phyloP scores from a whole-genome alignment of 2,329 filamentous ascomycete genomes.

The Penicillium palitans region DNA sequence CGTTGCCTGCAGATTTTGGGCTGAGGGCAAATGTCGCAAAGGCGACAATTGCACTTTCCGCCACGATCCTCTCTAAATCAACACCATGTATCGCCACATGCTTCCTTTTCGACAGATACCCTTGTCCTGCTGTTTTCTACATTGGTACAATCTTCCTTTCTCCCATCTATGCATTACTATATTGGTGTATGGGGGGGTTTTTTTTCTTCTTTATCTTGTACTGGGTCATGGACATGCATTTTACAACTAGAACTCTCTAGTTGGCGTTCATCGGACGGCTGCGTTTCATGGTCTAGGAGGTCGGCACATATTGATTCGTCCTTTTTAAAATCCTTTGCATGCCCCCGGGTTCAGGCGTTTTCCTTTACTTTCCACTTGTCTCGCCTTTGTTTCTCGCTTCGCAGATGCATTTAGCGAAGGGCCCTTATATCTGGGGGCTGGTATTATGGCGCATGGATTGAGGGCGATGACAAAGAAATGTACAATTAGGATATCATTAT shows the following conservation, averaged over 20 bases:
- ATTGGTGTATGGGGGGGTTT: not conserved
- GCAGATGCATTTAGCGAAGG: slow-evolving; percentile 7
- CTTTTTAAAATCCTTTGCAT: slow-evolving; percentile 8
- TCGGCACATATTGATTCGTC: slow-evolving; percentile 4
- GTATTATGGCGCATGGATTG: not conserved
- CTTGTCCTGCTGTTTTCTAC: not conserved
- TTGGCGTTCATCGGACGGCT: slow-evolving; percentile 10
- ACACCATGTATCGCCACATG: not conserved
- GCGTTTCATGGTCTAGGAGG: slow-evolving; percentile 6
- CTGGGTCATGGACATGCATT: slow-evolving; percentile 9
- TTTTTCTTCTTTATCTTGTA: slow-evolving; percentile 7
- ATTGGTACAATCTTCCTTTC: not conserved
- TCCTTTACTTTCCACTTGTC: not conserved
- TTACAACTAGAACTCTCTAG: slow-evolving; percentile 9
- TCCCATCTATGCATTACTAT: slow-evolving; percentile 8
- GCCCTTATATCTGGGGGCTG: not conserved
- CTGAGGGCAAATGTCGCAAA: slow-evolving; percentile 56
- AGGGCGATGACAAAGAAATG: slow-evolving; percentile 6
- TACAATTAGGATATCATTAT: slow-evolving; percentile 6
- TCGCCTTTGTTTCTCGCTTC: not conserved
- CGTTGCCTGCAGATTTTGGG: slow-evolving; percentile 55
- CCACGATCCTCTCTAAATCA: slow-evolving; percentile 38
- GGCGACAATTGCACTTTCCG: slow-evolving; percentile 54
- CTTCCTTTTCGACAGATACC: slow-evolving; percentile 8
- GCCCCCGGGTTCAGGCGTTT: slow-evolving; percentile 1